Percentiles rank a stretch among this genome's conserved stretches.
Evolutionary conservation across 306 rosid species (phyloP).

Genomic region (Trifolium dubium): DNA sequence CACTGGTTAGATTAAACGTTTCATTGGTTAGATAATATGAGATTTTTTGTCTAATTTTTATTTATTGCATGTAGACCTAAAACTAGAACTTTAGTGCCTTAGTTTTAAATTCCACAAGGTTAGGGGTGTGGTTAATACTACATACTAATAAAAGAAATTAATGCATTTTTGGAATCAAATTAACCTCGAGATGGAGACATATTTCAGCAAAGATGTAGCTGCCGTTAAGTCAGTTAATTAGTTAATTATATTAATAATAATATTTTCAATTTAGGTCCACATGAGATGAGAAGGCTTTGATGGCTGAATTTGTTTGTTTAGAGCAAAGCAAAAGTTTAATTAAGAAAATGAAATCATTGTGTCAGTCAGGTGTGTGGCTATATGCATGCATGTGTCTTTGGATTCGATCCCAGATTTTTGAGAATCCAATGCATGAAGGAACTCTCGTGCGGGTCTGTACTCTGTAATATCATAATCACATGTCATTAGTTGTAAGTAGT

Average conservation of each 20-base stretch:
- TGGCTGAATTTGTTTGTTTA: neutral
- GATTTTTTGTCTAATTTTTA: too few species aligned
- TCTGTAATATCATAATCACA: slow-evolving; percentile 3
- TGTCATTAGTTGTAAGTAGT: neutral
- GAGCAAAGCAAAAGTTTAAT: neutral
- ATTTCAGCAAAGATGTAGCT: slow-evolving; percentile 2
- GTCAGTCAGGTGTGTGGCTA: slow-evolving; percentile 51
- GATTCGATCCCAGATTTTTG: slow-evolving; percentile 17
- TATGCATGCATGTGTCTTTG: slow-evolving; percentile 32
- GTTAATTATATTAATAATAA: neutral
- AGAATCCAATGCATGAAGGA: slow-evolving; percentile 64
- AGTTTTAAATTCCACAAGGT: neutral
- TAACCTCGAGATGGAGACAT: neutral
- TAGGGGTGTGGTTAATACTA: neutral
- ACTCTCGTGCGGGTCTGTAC: slow-evolving; percentile 60
- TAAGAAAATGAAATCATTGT: slow-evolving; percentile 37
- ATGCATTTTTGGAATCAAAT: neutral
- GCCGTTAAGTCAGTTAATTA: slow-evolving; percentile 16
- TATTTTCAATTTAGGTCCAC: neutral
- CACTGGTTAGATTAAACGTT: too few species aligned
- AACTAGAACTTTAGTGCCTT: too few species aligned
- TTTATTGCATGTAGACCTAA: too few species aligned
- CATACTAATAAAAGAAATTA: too few species aligned
- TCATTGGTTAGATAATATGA: too few species aligned
- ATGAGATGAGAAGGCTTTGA: neutral